Evolutionary conservation across 2,329 filamentous ascomycete genomes (phyloP).

Genomic region (Aspergillus floridensis): DNA sequence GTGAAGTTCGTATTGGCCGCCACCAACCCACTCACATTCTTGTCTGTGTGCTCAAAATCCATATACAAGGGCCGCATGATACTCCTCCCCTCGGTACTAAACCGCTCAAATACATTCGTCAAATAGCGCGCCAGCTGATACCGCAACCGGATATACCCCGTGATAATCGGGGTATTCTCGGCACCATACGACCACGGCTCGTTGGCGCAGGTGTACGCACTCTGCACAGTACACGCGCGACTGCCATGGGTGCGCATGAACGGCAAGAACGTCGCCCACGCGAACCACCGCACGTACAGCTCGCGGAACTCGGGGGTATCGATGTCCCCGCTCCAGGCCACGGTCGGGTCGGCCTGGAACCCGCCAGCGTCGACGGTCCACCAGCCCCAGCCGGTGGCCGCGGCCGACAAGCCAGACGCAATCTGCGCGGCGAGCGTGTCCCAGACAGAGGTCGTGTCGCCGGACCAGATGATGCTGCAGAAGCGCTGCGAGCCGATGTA

Average conservation of each 20-base stretch:
- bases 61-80: slow-evolving; percentile 42
- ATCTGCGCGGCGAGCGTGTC: slow-evolving; percentile 56
- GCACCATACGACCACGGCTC: slow-evolving; percentile 64
- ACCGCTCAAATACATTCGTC: slow-evolving; percentile 32
- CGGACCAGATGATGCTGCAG: slow-evolving; percentile 59
- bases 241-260: slow-evolving; percentile 65
- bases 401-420: slow-evolving; percentile 61
- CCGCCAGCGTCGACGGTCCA: slow-evolving; percentile 68
- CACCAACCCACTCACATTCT: slow-evolving; percentile 20
- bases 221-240: slow-evolving; percentile 49
- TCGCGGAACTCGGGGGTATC: slow-evolving; percentile 55
- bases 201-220: slow-evolving; percentile 39
- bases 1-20: slow-evolving; percentile 32
- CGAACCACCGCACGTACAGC: slow-evolving; percentile 63
- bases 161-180: slow-evolving; percentile 56
- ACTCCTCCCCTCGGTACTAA: slow-evolving; percentile 32
- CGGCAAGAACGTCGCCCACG: slow-evolving; percentile 58
- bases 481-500: slow-evolving; percentile 59
- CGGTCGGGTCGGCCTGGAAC: slow-evolving; percentile 52
- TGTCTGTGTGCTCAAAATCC: slow-evolving; percentile 36
- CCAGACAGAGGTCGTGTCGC: slow-evolving; percentile 63
- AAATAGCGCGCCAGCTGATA: slow-evolving; percentile 48
- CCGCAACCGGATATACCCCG: slow-evolving; percentile 55
- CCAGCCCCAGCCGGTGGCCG: slow-evolving; percentile 60
- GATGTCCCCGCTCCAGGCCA: slow-evolving; percentile 51